Conservation (phyloP, 169 alveolate species). For the Plasmodium adleri region DNA sequence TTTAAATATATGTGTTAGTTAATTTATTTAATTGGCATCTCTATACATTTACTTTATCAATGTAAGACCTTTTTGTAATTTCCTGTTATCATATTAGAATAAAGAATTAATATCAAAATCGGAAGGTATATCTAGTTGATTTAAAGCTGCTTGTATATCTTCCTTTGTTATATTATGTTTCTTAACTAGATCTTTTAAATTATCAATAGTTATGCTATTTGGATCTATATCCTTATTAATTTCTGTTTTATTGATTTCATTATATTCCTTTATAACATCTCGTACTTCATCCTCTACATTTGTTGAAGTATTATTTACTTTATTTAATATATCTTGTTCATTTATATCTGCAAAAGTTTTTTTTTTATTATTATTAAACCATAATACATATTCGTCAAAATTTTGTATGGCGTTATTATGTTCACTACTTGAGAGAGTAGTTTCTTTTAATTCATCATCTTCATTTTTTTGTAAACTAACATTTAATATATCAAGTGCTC, state of each 20-base stretch:
- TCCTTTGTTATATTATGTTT: constrained; percentile 68
- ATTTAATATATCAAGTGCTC: constrained; percentile 51
- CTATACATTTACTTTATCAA: no score
- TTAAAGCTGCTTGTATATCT: constrained; percentile 59
- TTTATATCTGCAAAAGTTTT: constrained; percentile 31
- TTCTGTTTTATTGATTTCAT: constrained; percentile 26
- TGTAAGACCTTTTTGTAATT: no score
- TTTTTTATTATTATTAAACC: constrained; percentile 60
- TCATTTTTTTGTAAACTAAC: constrained; percentile 42
- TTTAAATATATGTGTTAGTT: no score
- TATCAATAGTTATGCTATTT: constrained; percentile 51
- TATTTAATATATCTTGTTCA: constrained; percentile 15
- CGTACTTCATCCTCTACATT: constrained; percentile 30
- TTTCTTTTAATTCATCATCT: constrained; percentile 34
- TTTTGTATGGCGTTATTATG: constrained; percentile 52
- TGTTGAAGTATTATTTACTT: neutral
- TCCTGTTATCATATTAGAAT: constrained; percentile 1
- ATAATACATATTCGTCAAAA: constrained; percentile 63
- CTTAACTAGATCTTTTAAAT: constrained; percentile 68
- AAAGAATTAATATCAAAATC: constrained; percentile 68
- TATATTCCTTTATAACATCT: constrained; percentile 46
- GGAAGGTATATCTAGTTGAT: constrained; percentile 55
- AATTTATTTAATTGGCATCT: no score
- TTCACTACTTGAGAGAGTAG: constrained; percentile 60
- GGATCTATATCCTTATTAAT: constrained; percentile 47